These are phyloP conservation scores for Pestalotiopsis sp. DNA, from an alignment of 2,329 filamentous ascomycete species.

Conservation along the genomic window DNA sequence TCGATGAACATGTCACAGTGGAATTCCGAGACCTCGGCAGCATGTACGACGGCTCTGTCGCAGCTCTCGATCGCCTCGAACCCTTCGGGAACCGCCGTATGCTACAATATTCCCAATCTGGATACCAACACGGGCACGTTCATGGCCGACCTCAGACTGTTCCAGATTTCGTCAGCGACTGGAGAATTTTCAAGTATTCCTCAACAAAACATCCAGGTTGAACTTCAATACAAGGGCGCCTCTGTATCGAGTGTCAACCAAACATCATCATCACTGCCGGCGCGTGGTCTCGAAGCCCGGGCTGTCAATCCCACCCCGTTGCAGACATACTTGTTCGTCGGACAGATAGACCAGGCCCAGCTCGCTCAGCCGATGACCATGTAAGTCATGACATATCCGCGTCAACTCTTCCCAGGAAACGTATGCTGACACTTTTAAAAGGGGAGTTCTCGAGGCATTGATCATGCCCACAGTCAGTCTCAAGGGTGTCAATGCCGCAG, in stretches of 20 bases:
- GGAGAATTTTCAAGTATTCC: slow-evolving; percentile 53
- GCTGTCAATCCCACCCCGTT: slow-evolving; percentile 41
- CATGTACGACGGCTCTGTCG: slow-evolving; percentile 59
- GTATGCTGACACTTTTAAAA: slow-evolving; percentile 27
- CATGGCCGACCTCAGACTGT: slow-evolving; percentile 75
- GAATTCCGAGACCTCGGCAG: slow-evolving; percentile 53
- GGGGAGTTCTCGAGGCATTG: slow-evolving; percentile 59
- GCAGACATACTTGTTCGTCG: slow-evolving; percentile 68
- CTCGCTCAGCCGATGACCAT: slow-evolving; percentile 58
- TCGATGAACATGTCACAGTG: slow-evolving; percentile 56
- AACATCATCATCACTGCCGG: slow-evolving; percentile 2
- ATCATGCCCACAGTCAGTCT: slow-evolving; percentile 70
- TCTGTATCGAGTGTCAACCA: slow-evolving; percentile 45
- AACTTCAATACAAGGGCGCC: slow-evolving; percentile 55
- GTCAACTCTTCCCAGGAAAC: background rate
- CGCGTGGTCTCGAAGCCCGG: slow-evolving; percentile 19
- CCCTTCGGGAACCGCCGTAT: slow-evolving; percentile 74
- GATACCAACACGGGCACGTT: slow-evolving; percentile 70
- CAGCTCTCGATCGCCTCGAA: slow-evolving; percentile 62
- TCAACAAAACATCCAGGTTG: slow-evolving; percentile 53
- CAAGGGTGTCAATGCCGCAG: slow-evolving; percentile 53
- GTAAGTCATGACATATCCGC: slow-evolving; percentile 45
- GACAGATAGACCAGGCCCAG: slow-evolving; percentile 61
- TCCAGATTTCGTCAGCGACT: slow-evolving; percentile 62
- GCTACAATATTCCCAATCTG: slow-evolving; percentile 77